These are phyloP conservation scores for Aureobasidium subglaciale DNA, from an alignment of 2,329 filamentous ascomycete genomes.

Conservation along the genomic window DNA sequence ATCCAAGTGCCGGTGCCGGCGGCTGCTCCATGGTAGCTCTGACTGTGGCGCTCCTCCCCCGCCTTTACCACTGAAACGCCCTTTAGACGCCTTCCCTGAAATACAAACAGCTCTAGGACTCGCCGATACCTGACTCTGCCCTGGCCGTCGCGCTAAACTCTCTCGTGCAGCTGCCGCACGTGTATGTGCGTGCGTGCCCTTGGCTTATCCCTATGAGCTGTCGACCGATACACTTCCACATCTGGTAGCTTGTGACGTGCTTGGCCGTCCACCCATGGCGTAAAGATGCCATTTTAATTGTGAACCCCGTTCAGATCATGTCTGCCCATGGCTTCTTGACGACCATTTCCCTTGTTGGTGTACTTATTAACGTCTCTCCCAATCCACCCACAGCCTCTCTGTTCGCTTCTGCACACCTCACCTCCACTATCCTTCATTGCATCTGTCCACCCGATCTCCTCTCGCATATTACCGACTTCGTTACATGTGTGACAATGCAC, in stretches of 20 bases:
- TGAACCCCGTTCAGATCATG: neutral
- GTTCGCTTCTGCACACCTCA: conserved; percentile 11
- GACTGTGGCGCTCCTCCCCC: conserved; percentile 12
- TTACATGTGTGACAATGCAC: conserved; percentile 10
- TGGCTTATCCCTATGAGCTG: neutral
- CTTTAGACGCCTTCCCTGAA: neutral
- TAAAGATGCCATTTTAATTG: conserved; percentile 6
- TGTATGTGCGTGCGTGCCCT: neutral
- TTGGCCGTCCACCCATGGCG: neutral
- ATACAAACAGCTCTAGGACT: neutral
- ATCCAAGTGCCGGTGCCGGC: neutral
- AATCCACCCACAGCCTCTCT: conserved; percentile 3
- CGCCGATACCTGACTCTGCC: conserved; percentile 10
- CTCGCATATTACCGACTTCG: conserved; percentile 7
- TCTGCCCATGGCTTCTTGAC: neutral
- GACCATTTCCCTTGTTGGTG: conserved; percentile 7
- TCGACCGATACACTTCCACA: neutral
- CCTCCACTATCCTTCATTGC: neutral
- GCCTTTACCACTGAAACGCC: conserved; percentile 8
- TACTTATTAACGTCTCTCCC: conserved; percentile 10
- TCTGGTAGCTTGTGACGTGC: conserved; percentile 9
- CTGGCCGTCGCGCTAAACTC: neutral
- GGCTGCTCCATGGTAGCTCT: conserved; percentile 11
- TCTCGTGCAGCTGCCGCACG: neutral
- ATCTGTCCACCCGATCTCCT: neutral